phyloP scores from a whole-genome alignment of 768 basidiomycete genomes.

The Termitomyces sp. region DNA sequence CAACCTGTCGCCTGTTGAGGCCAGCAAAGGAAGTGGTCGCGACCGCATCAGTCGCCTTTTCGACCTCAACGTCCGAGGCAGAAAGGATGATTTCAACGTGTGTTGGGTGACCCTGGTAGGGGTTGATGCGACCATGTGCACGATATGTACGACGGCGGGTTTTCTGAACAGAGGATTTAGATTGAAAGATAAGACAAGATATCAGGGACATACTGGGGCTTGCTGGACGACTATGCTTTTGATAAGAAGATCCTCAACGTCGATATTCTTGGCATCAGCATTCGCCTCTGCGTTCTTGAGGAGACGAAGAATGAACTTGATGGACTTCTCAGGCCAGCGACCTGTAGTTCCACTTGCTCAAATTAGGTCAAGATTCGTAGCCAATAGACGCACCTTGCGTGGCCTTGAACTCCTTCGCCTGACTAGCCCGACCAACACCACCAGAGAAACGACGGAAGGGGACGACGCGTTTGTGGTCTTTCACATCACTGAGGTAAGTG shows the following conservation, averaged over 20 bases:
- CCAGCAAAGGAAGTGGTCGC: slow-evolving; percentile 48
- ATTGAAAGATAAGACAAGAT: slow-evolving; percentile 2
- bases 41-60: slow-evolving; percentile 85
- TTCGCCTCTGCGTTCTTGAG: slow-evolving; percentile 99
- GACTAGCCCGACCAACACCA: slow-evolving; percentile 90
- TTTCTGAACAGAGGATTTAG: slow-evolving; percentile 51
- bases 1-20: slow-evolving; percentile 81
- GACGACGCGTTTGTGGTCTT: slow-evolving; percentile 95
- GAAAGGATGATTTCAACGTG: slow-evolving; percentile 94
- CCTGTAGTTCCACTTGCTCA: slow-evolving; percentile 39
- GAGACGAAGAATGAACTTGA: slow-evolving; percentile 90
- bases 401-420: slow-evolving; percentile 95
- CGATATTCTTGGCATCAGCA: slow-evolving; percentile 95
- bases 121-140: slow-evolving; percentile 96
- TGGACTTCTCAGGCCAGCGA: slow-evolving; percentile 99
- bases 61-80: slow-evolving; percentile 75
- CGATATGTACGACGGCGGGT: slow-evolving; percentile 99
- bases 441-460: slow-evolving; percentile 96
- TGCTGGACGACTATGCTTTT: slow-evolving; percentile 98
- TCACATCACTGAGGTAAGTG: slow-evolving; percentile 86
- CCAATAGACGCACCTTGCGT: slow-evolving; percentile 73
- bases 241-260: slow-evolving; percentile 87
- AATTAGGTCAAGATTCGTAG: background rate
- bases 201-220: slow-evolving; percentile 74
- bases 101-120: slow-evolving; percentile 96